Conservation (phyloP, 2,329 filamentous ascomycete genomes). For the Exophiala sideris region DNA sequence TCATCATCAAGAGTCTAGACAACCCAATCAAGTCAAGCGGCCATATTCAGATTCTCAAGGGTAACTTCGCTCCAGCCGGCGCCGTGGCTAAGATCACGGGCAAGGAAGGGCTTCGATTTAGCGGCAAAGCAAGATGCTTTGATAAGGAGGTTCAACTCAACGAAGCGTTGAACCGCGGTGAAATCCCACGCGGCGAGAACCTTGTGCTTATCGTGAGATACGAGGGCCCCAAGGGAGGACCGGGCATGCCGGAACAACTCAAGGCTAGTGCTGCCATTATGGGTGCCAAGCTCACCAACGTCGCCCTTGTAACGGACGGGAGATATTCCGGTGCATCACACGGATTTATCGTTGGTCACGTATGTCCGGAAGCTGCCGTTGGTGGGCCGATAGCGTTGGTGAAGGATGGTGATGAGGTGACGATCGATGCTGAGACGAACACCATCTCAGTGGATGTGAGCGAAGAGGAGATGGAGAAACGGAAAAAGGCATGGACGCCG, state of each 20-base stretch:
- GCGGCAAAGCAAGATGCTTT: constrained; percentile 77
- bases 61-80: constrained; percentile 83
- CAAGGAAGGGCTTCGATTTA: constrained; percentile 83
- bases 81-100: constrained; percentile 96
- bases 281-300: constrained; percentile 81
- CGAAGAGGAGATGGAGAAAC: constrained; percentile 65
- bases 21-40: constrained; percentile 84
- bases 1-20: constrained; percentile 74
- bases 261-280: constrained; percentile 86
- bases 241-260: constrained; percentile 94
- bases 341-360: constrained; percentile 91
- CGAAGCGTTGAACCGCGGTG: constrained; percentile 66
- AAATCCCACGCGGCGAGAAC: constrained; percentile 72
- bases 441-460: constrained; percentile 66
- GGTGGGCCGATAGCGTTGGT: constrained; percentile 87
- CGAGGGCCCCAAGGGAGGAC: constrained; percentile 88
- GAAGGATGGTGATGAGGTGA: constrained; percentile 73
- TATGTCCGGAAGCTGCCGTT: constrained; percentile 83
- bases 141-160: constrained; percentile 81
- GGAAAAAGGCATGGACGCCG: constrained; percentile 65
- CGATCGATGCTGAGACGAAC: constrained; percentile 80
- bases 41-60: constrained; percentile 82
- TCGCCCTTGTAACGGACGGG: constrained; percentile 89
- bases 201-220: constrained; percentile 88
- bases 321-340: constrained; percentile 84